Evolutionary conservation across 129 eudicot species (phyloP).

Genomic region (Solidago caesia): DNA sequence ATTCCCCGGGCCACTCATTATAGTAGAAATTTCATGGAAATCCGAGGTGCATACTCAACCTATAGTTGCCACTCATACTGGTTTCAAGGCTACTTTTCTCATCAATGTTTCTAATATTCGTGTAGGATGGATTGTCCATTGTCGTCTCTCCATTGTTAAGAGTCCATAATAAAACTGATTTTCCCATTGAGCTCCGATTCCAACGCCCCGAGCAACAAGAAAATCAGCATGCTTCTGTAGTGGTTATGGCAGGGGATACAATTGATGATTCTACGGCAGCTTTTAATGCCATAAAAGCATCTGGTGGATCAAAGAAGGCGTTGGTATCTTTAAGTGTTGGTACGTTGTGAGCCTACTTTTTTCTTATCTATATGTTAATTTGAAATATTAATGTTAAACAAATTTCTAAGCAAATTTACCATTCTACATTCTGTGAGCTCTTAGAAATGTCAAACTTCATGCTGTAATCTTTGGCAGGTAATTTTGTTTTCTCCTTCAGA

Average conservation of each 20-base stretch:
- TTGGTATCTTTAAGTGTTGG: conserved; percentile 77
- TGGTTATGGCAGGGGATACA: conserved; percentile 60
- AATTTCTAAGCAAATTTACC: neutral
- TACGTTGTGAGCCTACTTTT: conserved; percentile 32
- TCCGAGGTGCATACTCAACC: conserved; percentile 52
- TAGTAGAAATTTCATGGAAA: conserved; percentile 60
- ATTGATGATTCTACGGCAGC: conserved; percentile 85
- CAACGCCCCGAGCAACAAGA: conserved; percentile 66
- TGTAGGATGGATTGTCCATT: conserved; percentile 75
- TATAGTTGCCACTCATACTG: conserved; percentile 12
- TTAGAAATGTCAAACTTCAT: conserved; percentile 10
- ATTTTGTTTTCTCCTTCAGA: conserved; percentile 80
- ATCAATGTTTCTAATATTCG: conserved; percentile 20
- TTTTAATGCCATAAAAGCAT: conserved; percentile 63
- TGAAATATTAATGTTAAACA: neutral
- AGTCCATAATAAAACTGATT: conserved; percentile 78
- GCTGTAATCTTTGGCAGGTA: conserved; percentile 58
- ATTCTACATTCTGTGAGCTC: conserved; percentile 9
- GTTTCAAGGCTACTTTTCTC: neutral
- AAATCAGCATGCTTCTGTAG: conserved; percentile 54
- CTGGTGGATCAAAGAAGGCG: conserved; percentile 80
- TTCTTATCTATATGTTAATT: neutral
- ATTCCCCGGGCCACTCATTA: conserved; percentile 82
- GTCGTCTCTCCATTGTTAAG: conserved; percentile 69
- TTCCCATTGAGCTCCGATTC: conserved; percentile 75